phyloP scores from a whole-genome alignment of 306 rosid species.

The Vigna trinervia region DNA sequence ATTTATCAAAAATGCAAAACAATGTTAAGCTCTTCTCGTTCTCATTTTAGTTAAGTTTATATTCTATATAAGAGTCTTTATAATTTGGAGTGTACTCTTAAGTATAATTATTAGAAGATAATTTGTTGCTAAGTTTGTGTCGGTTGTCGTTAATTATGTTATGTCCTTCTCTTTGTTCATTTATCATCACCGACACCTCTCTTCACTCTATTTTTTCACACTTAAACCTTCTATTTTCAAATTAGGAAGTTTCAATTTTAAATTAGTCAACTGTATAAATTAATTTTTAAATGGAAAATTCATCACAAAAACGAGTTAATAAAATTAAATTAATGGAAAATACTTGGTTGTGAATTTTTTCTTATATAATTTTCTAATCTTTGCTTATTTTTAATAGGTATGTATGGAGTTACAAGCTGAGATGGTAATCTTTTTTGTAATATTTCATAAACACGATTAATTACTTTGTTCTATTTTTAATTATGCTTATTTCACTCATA shows the following conservation, averaged over 20 bases:
- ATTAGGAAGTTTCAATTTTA: not conserved
- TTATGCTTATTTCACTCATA: too few species aligned
- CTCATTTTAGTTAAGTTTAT: not conserved
- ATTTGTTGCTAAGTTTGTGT: not conserved
- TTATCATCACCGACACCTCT: too few species aligned
- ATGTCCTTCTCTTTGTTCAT: not conserved
- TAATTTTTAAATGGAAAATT: not conserved
- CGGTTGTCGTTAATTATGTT: slow-evolving; percentile 8
- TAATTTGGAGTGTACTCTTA: not conserved
- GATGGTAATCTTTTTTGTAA: too few species aligned
- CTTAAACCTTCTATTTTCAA: not conserved
- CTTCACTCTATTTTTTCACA: not conserved
- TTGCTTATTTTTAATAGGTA: not conserved
- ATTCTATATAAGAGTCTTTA: not conserved
- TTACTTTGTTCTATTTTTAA: too few species aligned
- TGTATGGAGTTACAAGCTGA: too few species aligned
- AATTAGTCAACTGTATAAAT: not conserved
- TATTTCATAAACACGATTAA: too few species aligned
- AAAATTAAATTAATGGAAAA: not conserved
- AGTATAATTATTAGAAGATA: not conserved
- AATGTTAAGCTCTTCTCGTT: not conserved
- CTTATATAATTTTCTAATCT: too few species aligned
- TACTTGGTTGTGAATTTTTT: not conserved
- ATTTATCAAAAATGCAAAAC: not conserved
- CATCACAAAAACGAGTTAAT: not conserved